A percentile compares a stretch with the other conserved stretches of the same genome.
Evolutionary conservation across 805 yeast genomes (phyloP).

Genomic region (Candida michaelii): DNA sequence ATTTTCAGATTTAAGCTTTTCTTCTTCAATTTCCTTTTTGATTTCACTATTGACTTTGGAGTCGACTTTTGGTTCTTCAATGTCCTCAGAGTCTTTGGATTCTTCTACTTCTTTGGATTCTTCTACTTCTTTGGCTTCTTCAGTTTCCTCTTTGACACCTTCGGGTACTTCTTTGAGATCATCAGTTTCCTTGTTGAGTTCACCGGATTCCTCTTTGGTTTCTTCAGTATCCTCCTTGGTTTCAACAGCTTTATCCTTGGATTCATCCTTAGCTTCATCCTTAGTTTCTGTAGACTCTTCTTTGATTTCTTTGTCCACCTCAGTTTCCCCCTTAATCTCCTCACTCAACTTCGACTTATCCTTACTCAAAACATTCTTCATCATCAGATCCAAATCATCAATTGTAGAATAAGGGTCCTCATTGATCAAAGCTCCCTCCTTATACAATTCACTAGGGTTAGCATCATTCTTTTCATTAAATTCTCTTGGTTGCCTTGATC

Average conservation of each 20-base stretch:
- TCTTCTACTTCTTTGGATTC: not conserved
- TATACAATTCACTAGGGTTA: conserved; percentile 40
- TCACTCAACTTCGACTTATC: not conserved
- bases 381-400: conserved; percentile 48
- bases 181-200: too few species aligned
- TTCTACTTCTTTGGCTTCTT: conserved; percentile 1
- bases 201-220: too few species aligned
- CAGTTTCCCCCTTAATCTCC: not conserved
- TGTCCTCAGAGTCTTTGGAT: not conserved
- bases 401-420: conserved; percentile 52
- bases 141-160: not conserved
- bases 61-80: not conserved
- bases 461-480: conserved; percentile 31
- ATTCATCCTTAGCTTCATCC: too few species aligned
- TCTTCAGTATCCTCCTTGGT: not conserved
- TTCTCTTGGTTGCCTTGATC: conserved; percentile 47
- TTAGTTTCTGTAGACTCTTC: not conserved
- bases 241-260: too few species aligned
- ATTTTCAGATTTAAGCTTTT: conserved; percentile 6
- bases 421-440: conserved; percentile 56
- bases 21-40: conserved; percentile 11
- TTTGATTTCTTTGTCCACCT: not conserved
- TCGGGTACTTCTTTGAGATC: too few species aligned
- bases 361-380: conserved; percentile 11
- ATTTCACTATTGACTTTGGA: conserved; percentile 2